Conservation (phyloP, 2,329 filamentous ascomycete genomes). For the Trichoderma koningii region DNA sequence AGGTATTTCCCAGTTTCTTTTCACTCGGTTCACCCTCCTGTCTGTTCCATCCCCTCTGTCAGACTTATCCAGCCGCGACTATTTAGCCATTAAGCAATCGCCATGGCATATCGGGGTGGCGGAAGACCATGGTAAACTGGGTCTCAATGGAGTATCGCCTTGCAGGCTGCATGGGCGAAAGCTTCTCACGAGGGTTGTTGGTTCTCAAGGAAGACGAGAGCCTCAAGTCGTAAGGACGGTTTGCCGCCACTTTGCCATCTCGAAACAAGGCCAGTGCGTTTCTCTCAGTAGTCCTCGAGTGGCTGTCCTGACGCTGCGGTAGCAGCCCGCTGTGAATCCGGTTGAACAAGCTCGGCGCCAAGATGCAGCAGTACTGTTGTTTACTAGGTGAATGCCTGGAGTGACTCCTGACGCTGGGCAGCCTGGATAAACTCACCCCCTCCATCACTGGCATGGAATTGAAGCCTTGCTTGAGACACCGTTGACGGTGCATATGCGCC, state of each 20-base stretch:
- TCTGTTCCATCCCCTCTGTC: neutral
- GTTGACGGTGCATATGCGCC: constrained; percentile 6
- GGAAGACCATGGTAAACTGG: neutral
- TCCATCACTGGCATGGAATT: neutral
- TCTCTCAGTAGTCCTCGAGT: neutral
- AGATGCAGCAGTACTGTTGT: neutral
- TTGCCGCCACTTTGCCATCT: neutral
- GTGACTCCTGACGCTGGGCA: neutral
- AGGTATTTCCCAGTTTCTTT: neutral
- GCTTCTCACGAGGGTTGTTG: neutral
- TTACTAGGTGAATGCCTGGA: neutral
- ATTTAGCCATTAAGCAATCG: constrained; percentile 1
- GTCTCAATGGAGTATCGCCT: neutral
- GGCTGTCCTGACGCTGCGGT: neutral
- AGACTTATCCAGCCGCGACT: neutral
- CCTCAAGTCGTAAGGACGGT: neutral
- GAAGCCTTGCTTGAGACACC: constrained; percentile 13
- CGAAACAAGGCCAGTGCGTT: neutral
- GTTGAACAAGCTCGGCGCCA: constrained; percentile 15
- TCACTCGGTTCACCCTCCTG: constrained; percentile 17
- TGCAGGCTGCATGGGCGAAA: neutral
- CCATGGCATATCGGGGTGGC: neutral
- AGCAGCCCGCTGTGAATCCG: neutral
- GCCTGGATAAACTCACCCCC: constrained; percentile 10
- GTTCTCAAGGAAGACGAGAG: neutral